phyloP scores from a whole-genome alignment of 2,329 filamentous ascomycete species.

The Cordyceps militaris region DNA sequence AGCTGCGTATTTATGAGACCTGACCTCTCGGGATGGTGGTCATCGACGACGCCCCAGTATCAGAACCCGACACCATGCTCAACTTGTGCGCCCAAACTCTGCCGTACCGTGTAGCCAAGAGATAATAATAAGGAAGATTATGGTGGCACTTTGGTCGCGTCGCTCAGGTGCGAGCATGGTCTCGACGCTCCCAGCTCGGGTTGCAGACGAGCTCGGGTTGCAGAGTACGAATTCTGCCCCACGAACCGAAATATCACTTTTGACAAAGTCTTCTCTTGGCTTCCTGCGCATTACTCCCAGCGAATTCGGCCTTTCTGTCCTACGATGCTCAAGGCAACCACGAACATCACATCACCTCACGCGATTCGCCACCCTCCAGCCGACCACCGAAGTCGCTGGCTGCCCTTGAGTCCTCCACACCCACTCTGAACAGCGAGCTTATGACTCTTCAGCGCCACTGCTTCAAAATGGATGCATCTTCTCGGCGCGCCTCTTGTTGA shows the following conservation, averaged over 20 bases:
- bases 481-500: background rate
- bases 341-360: background rate
- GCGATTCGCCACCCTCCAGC: background rate
- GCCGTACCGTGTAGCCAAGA: no score
- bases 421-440: background rate
- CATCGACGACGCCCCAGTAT: no score
- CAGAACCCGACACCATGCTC: no score
- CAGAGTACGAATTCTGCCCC: background rate
- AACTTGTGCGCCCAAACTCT: no score
- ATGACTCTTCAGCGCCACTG: slow-evolving; percentile 5
- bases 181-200: background rate
- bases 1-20: no score
- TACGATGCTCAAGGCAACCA: background rate
- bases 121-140: no score
- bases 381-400: background rate
- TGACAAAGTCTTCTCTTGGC: background rate
- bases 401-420: background rate
- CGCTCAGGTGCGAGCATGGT: background rate
- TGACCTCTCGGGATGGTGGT: no score
- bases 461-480: background rate
- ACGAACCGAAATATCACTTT: background rate
- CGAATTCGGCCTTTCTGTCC: background rate
- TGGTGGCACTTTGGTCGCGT: background rate
- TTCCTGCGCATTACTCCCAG: background rate
- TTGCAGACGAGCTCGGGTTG: background rate